Evolutionary conservation across 1,284 basidiomycete species (phyloP).

Genomic region (Xerocomus cyaneibrunnescens): DNA sequence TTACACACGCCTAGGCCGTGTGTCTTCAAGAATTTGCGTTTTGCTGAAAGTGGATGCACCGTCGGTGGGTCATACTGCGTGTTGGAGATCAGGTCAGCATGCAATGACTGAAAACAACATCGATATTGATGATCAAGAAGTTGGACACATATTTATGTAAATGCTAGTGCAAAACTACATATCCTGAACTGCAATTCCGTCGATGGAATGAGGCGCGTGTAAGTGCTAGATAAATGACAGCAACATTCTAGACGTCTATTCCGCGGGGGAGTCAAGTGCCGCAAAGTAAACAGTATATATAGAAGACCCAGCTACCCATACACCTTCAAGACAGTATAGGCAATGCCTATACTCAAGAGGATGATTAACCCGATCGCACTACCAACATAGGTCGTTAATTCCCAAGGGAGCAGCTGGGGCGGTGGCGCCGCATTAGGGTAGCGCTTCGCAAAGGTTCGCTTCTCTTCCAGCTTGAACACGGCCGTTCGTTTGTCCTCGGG

Average conservation of each 20-base stretch:
- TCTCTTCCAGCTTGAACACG: constrained; percentile 34
- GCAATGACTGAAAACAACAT: no score
- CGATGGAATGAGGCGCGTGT: no score
- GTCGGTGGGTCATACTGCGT: no score
- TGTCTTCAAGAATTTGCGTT: no score
- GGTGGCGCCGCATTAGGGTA: constrained; percentile 15
- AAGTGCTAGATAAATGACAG: background rate
- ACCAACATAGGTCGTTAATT: constrained; percentile 42
- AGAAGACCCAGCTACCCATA: constrained; percentile 13
- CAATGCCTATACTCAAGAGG: constrained; percentile 32
- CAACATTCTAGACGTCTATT: background rate
- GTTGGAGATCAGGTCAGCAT: no score
- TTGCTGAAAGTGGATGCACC: no score
- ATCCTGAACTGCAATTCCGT: no score
- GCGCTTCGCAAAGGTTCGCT: constrained; percentile 36
- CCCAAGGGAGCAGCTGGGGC: constrained; percentile 30
- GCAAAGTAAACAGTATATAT: background rate
- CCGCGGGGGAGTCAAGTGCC: no score
- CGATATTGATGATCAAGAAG: no score
- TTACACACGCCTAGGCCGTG: no score
- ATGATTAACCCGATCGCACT: constrained; percentile 44
- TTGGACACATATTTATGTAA: no score
- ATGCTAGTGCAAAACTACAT: no score
- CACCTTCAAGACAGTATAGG: constrained; percentile 39
- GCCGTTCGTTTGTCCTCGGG: constrained; percentile 32